Percentiles rank a stretch among this genome's conserved stretches.
phyloP scores from a whole-genome alignment of 495 filamentous ascomycete genomes.

The Aspergillus coremiiformis region DNA sequence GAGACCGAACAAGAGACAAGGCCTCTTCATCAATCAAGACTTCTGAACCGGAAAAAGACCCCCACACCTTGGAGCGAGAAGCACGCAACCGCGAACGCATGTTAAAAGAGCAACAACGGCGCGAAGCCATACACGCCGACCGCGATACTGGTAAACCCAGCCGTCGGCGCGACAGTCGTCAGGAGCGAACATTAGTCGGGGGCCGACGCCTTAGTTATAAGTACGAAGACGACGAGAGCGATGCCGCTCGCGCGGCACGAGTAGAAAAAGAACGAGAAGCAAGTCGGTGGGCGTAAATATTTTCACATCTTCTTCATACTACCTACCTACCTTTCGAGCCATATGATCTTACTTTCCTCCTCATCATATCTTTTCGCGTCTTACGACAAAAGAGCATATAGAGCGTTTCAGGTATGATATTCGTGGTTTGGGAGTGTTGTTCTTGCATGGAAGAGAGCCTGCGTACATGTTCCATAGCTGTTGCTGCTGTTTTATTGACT shows the following conservation, averaged over 20 bases:
- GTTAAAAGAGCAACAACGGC: constrained; percentile 69
- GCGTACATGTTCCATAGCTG: not conserved
- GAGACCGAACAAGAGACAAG: constrained; percentile 16
- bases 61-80: constrained; percentile 70
- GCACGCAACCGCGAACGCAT: constrained; percentile 68
- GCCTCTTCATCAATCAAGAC: constrained; percentile 9
- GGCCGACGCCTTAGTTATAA: constrained; percentile 48
- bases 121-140: constrained; percentile 48
- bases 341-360: not conserved
- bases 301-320: not conserved
- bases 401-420: not conserved
- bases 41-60: constrained; percentile 49
- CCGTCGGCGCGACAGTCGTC: constrained; percentile 44
- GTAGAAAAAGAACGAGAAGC: constrained; percentile 44
- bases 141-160: constrained; percentile 38
- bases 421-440: not conserved
- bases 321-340: not conserved
- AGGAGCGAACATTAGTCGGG: constrained; percentile 42
- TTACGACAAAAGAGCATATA: not conserved
- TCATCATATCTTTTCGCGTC: not conserved
- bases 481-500: not conserved
- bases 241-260: constrained; percentile 35
- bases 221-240: constrained; percentile 51
- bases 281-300: constrained; percentile 23
- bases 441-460: not conserved